A percentile compares a stretch with the other conserved stretches of the same genome.
Evolutionary conservation across 202 grass and related monocot genomes (phyloP).

Genomic region (Saccharum hybrid): DNA sequence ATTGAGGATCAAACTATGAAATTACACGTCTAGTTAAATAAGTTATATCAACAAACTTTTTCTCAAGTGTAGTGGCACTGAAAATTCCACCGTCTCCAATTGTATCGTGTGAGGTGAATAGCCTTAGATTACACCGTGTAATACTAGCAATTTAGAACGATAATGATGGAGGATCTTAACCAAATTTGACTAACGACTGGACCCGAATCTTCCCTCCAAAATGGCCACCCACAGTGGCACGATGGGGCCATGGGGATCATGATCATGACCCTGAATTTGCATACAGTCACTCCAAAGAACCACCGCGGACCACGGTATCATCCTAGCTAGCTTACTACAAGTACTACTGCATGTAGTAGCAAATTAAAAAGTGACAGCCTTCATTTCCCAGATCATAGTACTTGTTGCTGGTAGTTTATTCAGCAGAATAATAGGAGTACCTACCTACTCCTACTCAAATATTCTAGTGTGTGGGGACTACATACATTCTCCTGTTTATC

Average conservation of each 20-base stretch:
- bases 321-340: not conserved
- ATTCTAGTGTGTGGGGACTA: slow-evolving; percentile 12
- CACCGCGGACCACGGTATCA: not conserved
- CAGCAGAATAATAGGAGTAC: not conserved
- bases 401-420: slow-evolving; percentile 1
- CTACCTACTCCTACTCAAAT: slow-evolving; percentile 11
- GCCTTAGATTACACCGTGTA: not conserved
- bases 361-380: not conserved
- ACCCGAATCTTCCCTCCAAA: slow-evolving; percentile 41
- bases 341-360: not conserved
- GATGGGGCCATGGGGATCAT: not conserved
- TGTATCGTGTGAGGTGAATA: not conserved
- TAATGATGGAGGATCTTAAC: slow-evolving; percentile 35
- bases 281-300: not conserved
- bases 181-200: slow-evolving; percentile 40
- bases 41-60: too few species aligned
- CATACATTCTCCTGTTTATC: slow-evolving; percentile 1
- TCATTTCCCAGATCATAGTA: slow-evolving; percentile 7
- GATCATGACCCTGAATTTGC: not conserved
- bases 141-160: slow-evolving; percentile 1
- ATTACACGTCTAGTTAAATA: too few species aligned
- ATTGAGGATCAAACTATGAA: too few species aligned
- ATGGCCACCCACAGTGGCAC: not conserved
- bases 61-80: not conserved
- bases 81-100: not conserved